Evolutionary conservation across 345 rosid species (phyloP), one percentile per base, ranked within the genome.

Genomic region (Eucalyptus sp.): DNA sequence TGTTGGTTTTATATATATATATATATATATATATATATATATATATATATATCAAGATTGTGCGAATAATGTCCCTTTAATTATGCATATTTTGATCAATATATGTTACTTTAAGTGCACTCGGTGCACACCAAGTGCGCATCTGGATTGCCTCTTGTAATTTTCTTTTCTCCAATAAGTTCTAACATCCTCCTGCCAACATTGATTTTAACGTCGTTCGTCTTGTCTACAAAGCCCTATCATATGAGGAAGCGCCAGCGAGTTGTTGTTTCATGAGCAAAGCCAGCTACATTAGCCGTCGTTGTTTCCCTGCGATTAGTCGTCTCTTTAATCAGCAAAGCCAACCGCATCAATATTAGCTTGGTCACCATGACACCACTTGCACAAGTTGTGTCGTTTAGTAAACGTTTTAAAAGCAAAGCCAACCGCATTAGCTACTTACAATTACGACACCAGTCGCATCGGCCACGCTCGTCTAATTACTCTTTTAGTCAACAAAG

Each of bases 361-460:
- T 58, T 58, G 64, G 64, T 58, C n/a, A 4, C 10, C 10, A 58
- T 25, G 12, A 58, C 6, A 25, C 29, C 13, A 25, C 13, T 27
- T 27, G 29, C 64, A 58, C 13, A 2, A 5, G 64, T 11, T 27
- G 27, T 11, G 13, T 25, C 64, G 13, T 10, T 58, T 27, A 58
- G 29, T 58, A 58, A 58, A 4, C 27, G 29, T 58, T 58, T 58
- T 10, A 11, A 58, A 58, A 58, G 64, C 64, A 25, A 58, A 25
- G 64, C 13, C 31, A 60, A 12, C 31, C 15, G 31, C 31, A 60
- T 60, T 27, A 15, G 0, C 10, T 25, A 27, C 66, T 60, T 27
- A 12, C 14, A 4, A 5, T 2, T 25, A 60, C n/a, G 13, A 60
- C 3, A 12, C 15, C 29, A 60, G 66, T 0, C 66, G 0, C 15